A percentile compares a stretch with the other conserved stretches of the same genome.
phyloP scores from a whole-genome alignment of 1,139 yeast genomes.

The Pichiaceae sp. region DNA sequence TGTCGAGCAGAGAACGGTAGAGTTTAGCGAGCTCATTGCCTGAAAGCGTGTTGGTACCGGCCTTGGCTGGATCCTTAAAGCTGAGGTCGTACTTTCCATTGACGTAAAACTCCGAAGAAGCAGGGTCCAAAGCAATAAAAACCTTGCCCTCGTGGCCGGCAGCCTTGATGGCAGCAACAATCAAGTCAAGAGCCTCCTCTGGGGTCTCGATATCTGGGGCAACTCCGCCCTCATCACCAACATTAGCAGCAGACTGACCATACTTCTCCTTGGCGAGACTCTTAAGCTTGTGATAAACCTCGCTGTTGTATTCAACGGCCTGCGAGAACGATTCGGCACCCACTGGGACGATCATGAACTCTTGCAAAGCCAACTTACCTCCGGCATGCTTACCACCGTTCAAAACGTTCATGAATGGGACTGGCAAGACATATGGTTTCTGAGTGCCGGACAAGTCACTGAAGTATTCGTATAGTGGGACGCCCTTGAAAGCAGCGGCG shows the following conservation, averaged over 20 bases:
- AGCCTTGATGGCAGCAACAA: slow-evolving; percentile 72
- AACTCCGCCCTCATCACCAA: slow-evolving; percentile 99
- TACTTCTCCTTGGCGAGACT: slow-evolving; percentile 81
- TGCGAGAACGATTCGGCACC: slow-evolving; percentile 83
- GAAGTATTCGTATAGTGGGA: slow-evolving; percentile 82
- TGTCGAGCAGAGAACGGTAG: slow-evolving; percentile 67
- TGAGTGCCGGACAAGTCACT: slow-evolving; percentile 62
- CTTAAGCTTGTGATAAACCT: slow-evolving; percentile 93
- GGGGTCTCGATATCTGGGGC: slow-evolving; percentile 93
- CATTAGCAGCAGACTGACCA: slow-evolving; percentile 97
- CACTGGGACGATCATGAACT: slow-evolving; percentile 95
- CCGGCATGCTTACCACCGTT: slow-evolving; percentile 99
- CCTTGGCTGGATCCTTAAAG: slow-evolving; percentile 95
- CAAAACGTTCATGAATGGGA: slow-evolving; percentile 94
- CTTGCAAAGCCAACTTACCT: slow-evolving; percentile 97
- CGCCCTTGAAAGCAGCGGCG: slow-evolving; percentile 84
- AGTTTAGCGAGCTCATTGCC: slow-evolving; percentile 77
- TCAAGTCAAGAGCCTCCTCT: slow-evolving; percentile 91
- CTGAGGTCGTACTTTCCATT: slow-evolving; percentile 95
- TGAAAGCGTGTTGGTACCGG: slow-evolving; percentile 78
- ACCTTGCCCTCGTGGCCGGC: slow-evolving; percentile 94
- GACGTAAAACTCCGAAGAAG: slow-evolving; percentile 93
- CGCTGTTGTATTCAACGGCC: slow-evolving; percentile 91
- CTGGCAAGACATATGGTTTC: slow-evolving; percentile 78
- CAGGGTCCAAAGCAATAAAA: slow-evolving; percentile 87